A percentile compares a stretch with the other conserved stretches of the same genome.
Conservation (phyloP, 2,329 filamentous ascomycete species). For the Epicoccum nigrum region DNA sequence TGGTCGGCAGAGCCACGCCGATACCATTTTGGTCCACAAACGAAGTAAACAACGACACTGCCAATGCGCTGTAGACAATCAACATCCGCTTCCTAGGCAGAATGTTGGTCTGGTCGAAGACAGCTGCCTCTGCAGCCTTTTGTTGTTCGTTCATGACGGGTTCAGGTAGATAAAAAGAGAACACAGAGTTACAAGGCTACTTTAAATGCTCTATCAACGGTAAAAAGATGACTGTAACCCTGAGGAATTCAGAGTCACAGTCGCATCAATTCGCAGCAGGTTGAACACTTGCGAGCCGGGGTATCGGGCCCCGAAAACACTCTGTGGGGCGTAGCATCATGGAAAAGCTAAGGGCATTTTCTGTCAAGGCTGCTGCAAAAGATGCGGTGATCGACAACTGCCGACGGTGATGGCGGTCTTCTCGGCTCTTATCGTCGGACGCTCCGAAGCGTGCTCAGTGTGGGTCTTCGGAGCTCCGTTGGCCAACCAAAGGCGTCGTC, state of each 20-base stretch:
- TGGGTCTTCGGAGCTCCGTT: background rate
- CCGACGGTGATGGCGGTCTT: too few species aligned
- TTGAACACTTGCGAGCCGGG: too few species aligned
- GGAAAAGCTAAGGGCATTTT: too few species aligned
- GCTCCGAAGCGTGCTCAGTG: background rate
- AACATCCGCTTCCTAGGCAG: conserved; percentile 59
- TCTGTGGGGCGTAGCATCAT: too few species aligned
- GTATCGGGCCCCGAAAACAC: too few species aligned
- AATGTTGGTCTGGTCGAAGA: conserved; percentile 59
- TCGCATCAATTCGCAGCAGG: too few species aligned
- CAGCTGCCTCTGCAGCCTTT: conserved; percentile 18
- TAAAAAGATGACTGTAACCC: too few species aligned
- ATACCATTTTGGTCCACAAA: conserved; percentile 66
- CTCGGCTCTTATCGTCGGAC: background rate
- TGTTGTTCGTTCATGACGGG: background rate
- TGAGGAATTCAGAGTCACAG: too few species aligned
- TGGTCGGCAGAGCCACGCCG: conserved; percentile 48
- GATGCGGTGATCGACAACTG: too few species aligned
- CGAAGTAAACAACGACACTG: conserved; percentile 60
- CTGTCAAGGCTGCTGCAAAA: too few species aligned
- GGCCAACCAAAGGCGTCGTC: background rate
- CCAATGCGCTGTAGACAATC: conserved; percentile 59
- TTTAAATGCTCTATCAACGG: too few species aligned
- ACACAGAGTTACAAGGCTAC: background rate
- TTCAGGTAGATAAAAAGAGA: background rate